A percentile compares a stretch with the other conserved stretches of the same genome.
Evolutionary conservation across 495 filamentous ascomycete species (phyloP).

Genomic region (Pseudoneurospora amorphoporcata): DNA sequence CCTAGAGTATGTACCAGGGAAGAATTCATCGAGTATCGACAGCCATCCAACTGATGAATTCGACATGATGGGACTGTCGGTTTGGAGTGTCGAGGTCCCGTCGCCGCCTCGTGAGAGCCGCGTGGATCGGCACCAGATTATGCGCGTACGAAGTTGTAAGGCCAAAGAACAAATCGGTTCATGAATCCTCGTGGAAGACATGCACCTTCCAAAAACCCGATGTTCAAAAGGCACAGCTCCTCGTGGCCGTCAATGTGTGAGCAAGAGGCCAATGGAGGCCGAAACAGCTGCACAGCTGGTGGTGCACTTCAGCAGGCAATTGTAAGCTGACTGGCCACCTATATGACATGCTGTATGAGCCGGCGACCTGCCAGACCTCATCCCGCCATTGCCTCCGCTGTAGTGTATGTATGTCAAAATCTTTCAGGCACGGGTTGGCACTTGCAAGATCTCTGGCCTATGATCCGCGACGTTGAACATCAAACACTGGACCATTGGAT

Average conservation of each 20-base stretch:
- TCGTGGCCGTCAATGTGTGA: background rate
- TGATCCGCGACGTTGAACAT: slow-evolving; percentile 20
- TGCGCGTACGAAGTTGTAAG: background rate
- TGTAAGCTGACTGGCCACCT: background rate
- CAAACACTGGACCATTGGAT: slow-evolving; percentile 26
- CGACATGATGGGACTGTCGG: background rate
- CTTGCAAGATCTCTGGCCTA: background rate
- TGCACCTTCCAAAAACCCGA: background rate
- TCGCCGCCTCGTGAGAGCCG: background rate
- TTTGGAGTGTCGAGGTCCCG: background rate
- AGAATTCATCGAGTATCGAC: background rate
- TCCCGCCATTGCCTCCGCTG: background rate
- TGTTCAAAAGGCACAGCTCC: background rate
- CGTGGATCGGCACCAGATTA: background rate
- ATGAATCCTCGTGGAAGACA: background rate
- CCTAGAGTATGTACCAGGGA: too few relatives aligned
- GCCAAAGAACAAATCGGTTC: background rate
- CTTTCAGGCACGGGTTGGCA: background rate
- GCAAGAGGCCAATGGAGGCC: background rate
- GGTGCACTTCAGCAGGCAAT: background rate
- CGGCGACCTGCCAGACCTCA: background rate
- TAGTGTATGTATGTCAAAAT: background rate
- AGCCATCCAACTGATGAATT: background rate
- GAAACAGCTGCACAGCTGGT: background rate
- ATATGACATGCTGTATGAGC: background rate